These are phyloP conservation scores for Cephalotrichum gorgonifer DNA, from an alignment of 2,329 filamentous ascomycete species.

Conservation along the genomic window DNA sequence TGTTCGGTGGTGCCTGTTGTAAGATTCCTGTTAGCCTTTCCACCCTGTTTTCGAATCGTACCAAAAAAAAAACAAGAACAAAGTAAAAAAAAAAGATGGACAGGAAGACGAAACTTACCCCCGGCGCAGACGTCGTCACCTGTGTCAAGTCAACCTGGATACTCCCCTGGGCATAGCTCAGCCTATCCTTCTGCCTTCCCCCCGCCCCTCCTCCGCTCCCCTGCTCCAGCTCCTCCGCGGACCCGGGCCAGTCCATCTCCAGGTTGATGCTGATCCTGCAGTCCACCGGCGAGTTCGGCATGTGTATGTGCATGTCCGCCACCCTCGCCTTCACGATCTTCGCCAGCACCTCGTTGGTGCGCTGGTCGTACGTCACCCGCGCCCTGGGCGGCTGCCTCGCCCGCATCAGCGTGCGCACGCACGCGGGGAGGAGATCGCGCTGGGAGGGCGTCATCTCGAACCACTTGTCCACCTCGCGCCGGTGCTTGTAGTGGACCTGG, in stretches of 20 bases:
- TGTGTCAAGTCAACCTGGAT: constrained; percentile 93
- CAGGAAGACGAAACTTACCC: constrained; percentile 19
- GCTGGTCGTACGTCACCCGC: constrained; percentile 68
- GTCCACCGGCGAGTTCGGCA: constrained; percentile 69
- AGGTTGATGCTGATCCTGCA: constrained; percentile 91
- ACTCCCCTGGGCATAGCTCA: constrained; percentile 80
- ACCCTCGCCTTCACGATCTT: constrained; percentile 91
- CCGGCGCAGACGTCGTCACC: constrained; percentile 46
- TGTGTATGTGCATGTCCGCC: constrained; percentile 76
- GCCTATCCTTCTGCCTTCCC: constrained; percentile 69
- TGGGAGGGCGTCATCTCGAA: constrained; percentile 59
- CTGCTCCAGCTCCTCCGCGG: constrained; percentile 45
- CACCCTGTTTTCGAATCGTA: neutral
- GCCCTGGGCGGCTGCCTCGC: constrained; percentile 49
- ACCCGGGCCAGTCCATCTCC: constrained; percentile 76
- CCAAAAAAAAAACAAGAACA: too few species aligned
- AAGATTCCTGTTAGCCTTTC: neutral
- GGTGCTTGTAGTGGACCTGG: constrained; percentile 69
- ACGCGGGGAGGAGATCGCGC: constrained; percentile 50
- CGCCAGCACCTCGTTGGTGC: constrained; percentile 57
- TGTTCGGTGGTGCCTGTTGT: constrained; percentile 24
- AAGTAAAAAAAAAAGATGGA: neutral
- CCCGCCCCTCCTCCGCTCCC: constrained; percentile 21
- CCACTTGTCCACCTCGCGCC: constrained; percentile 74
- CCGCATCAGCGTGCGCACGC: constrained; percentile 50